Base-by-base conservation (phyloP, 805 yeast species). In the Debaryomyces prosopidis region DNA sequence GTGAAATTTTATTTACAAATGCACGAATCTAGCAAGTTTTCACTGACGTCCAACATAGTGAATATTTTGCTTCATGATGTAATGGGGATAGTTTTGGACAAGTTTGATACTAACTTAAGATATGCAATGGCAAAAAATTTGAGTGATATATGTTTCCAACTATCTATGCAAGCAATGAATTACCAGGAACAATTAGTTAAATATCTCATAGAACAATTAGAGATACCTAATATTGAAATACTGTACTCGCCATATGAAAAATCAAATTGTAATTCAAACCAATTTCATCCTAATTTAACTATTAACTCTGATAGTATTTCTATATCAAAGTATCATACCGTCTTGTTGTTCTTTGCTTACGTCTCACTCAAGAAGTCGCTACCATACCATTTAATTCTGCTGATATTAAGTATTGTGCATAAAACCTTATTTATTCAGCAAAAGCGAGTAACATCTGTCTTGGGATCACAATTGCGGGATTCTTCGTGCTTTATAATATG, bases 401-500 rank as follows among this genome's bases (percentile, higher is more conserved):
- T 39, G 0, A 38, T 70, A 1, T 51, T 69, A 4, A 57, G 71
- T 5, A 63, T 86, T 4, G 58, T 82, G 2, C 72, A 73, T 18
- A 57, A 59, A 32, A 68, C 74, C 0, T 62, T 85, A 3, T 81
- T 76, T 47, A 76, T 87, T 42, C 85, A 84, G 45, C 88, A 84
- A 49, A 67, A 71, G 23, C 64, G 76, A 38, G 55, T 81, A 5
- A 77, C 82, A 0, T 67, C 70, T 17, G 67, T 81, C 0, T 60
- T 78, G 5, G 96, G 96, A 0, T 65, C 78, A 2, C 89, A 84
- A 52, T 76, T 92, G 1, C 74, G 96, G 46, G 98, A 91, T 62
- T 82, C 97, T 0, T 81, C 92, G 0, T 87, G 95, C 62, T 91
- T 86, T 57, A 80, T 87, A 0, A 65, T 81, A n/a, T 91, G 98